Percentiles rank a stretch among this genome's conserved stretches.
These are phyloP conservation scores for Aegilops umbellulata DNA, from an alignment of 176 grass and related monocot genomes.

Conservation along the genomic window DNA sequence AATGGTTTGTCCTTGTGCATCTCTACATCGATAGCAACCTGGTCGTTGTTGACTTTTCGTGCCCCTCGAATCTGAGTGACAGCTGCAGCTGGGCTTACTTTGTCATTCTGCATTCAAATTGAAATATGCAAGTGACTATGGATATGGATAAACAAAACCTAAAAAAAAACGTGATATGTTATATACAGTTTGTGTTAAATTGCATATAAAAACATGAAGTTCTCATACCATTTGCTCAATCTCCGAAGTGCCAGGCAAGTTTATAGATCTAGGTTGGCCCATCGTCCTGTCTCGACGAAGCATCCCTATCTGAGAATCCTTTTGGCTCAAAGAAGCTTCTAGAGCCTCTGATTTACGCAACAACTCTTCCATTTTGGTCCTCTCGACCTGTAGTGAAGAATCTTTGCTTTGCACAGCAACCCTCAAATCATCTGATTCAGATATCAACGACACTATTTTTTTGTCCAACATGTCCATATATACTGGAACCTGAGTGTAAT, in stretches of 20 bases:
- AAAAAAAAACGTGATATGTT: background rate
- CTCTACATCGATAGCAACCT: constrained; percentile 91
- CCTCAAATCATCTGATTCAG: constrained; percentile 70
- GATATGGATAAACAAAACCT: constrained; percentile 19
- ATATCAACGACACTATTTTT: constrained; percentile 63
- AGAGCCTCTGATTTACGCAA: constrained; percentile 66
- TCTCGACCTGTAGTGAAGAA: constrained; percentile 72
- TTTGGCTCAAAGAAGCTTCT: constrained; percentile 66
- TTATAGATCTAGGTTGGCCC: constrained; percentile 54
- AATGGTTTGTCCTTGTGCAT: constrained; percentile 56
- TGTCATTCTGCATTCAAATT: constrained; percentile 66
- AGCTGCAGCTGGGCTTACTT: constrained; percentile 47
- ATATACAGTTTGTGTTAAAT: background rate
- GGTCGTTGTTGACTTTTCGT: constrained; percentile 80
- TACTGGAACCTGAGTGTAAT: constrained; percentile 48
- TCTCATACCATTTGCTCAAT: constrained; percentile 78
- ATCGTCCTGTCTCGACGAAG: constrained; percentile 47
- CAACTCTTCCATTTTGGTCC: constrained; percentile 71
- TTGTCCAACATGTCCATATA: constrained; percentile 72
- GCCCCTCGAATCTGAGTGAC: constrained; percentile 67
- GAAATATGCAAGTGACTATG: constrained; percentile 11
- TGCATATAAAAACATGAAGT: constrained; percentile 9
- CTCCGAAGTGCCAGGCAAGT: constrained; percentile 64
- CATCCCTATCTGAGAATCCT: constrained; percentile 60
- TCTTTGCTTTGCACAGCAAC: constrained; percentile 71